Conservation (phyloP, 768 basidiomycete species). For the Leccinum variicolor region DNA sequence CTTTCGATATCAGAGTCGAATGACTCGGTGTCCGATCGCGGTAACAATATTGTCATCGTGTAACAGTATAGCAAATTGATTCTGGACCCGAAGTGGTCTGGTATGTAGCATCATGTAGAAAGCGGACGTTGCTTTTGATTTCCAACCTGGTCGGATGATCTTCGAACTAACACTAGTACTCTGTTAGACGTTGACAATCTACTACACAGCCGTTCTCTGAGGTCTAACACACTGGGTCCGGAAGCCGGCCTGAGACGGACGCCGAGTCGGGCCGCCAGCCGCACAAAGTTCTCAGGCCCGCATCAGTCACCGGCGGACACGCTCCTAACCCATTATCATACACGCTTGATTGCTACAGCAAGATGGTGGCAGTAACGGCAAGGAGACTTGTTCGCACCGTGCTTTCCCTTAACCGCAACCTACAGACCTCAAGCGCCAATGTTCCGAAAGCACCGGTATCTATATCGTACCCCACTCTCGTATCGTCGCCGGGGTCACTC, state of each 20-base stretch:
- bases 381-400: conserved; percentile 10
- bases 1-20: neutral
- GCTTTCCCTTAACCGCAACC: conserved; percentile 2
- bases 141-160: too few species aligned
- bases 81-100: neutral
- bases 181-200: too few species aligned
- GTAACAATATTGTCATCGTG: neutral
- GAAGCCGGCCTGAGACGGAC: too few species aligned
- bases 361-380: conserved; percentile 9
- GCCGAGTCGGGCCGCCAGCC: neutral
- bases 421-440: conserved; percentile 13
- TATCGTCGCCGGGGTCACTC: conserved; percentile 51
- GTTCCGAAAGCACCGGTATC: conserved; percentile 34
- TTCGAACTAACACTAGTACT: too few species aligned
- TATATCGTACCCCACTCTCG: conserved; percentile 60
- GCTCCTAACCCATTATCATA: neutral
- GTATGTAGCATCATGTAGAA: neutral
- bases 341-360: neutral
- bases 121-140: too few species aligned
- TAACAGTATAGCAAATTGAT: conserved; percentile 1
- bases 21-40: neutral
- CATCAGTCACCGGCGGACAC: neutral
- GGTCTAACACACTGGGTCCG: too few species aligned
- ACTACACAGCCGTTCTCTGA: too few species aligned
- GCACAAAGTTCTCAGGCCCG: neutral